Conservation (phyloP, 2,329 filamentous ascomycete species). For the Microcyclospora tardicrescens region DNA sequence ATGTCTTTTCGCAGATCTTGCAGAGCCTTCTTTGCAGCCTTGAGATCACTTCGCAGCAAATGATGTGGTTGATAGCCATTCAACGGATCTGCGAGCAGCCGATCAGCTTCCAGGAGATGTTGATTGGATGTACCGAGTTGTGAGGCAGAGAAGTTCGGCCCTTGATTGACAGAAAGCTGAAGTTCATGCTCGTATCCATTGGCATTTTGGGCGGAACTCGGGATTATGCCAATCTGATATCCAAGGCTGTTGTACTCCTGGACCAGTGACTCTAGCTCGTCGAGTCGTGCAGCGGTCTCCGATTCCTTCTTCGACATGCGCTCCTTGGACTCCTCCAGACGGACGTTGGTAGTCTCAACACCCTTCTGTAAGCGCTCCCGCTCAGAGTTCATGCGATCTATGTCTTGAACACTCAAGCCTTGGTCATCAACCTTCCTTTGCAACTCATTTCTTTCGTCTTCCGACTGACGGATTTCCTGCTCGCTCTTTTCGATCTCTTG, state of each 20-base stretch:
- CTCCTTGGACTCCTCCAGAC: slow-evolving; percentile 75
- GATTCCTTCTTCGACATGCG: slow-evolving; percentile 72
- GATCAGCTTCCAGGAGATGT: slow-evolving; percentile 48
- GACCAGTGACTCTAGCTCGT: slow-evolving; percentile 81
- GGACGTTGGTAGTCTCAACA: slow-evolving; percentile 60
- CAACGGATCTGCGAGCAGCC: slow-evolving; percentile 66
- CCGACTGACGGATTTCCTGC: slow-evolving; percentile 61
- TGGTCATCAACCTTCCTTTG: slow-evolving; percentile 83
- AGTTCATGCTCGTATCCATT: slow-evolving; percentile 79
- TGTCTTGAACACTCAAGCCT: slow-evolving; percentile 93
- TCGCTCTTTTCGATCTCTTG: slow-evolving; percentile 72
- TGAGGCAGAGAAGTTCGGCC: slow-evolving; percentile 53
- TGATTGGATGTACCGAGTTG: slow-evolving; percentile 34
- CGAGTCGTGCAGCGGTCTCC: slow-evolving; percentile 74
- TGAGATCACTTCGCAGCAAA: slow-evolving; percentile 73
- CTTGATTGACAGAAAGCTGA: slow-evolving; percentile 65
- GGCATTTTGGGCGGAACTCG: slow-evolving; percentile 69
- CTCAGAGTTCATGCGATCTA: slow-evolving; percentile 96
- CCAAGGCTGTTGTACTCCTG: slow-evolving; percentile 88
- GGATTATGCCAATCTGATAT: slow-evolving; percentile 87
- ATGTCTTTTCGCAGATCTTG: slow-evolving; percentile 73
- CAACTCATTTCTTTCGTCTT: slow-evolving; percentile 65
- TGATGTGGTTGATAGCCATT: slow-evolving; percentile 85
- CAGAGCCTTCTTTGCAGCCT: slow-evolving; percentile 72
- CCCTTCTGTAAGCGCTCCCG: slow-evolving; percentile 84